Percentiles rank a stretch among this genome's conserved stretches.
Evolutionary conservation across 2,329 filamentous ascomycete genomes (phyloP).

Genomic region (Aspergillus pseudonomiae): DNA sequence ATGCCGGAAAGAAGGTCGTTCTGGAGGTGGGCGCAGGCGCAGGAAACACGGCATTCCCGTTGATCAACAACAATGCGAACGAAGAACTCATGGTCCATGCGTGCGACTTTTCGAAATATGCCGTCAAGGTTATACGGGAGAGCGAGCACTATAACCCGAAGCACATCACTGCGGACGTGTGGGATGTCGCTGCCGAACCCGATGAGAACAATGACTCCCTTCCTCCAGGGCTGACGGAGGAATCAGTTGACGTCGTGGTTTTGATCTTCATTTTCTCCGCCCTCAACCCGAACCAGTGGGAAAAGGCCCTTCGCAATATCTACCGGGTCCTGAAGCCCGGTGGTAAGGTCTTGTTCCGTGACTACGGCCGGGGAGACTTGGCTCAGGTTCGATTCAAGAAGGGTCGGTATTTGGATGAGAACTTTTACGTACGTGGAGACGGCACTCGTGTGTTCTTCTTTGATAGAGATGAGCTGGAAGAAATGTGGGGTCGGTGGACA

Average conservation of each 20-base stretch:
- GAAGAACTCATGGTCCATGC: conserved; percentile 81
- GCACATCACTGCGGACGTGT: conserved; percentile 85
- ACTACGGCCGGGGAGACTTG: conserved; percentile 93
- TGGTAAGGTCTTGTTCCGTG: conserved; percentile 90
- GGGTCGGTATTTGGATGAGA: conserved; percentile 89
- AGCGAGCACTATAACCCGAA: conserved; percentile 74
- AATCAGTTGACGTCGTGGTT: conserved; percentile 86
- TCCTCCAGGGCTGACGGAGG: conserved; percentile 74
- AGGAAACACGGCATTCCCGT: conserved; percentile 93
- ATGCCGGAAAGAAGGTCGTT: conserved; percentile 70
- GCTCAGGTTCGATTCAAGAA: conserved; percentile 98
- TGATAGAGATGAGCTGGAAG: conserved; percentile 76
- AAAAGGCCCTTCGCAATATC: conserved; percentile 77
- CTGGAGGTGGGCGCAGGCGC: conserved; percentile 94
- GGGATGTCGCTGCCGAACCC: conserved; percentile 75
- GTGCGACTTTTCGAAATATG: conserved; percentile 94
- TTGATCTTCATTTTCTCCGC: conserved; percentile 98
- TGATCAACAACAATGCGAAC: conserved; percentile 83
- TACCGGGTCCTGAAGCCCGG: conserved; percentile 83
- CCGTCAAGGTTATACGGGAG: conserved; percentile 86
- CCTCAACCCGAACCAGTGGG: conserved; percentile 82
- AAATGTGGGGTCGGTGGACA: conserved; percentile 71
- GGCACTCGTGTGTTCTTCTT: conserved; percentile 98
- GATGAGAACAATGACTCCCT: conserved; percentile 55
- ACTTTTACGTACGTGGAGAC: conserved; percentile 95